Evolutionary conservation across 2,329 filamentous ascomycete species (phyloP), one percentile per base, ranked within the genome.

Genomic region (Penicillium sp.): DNA sequence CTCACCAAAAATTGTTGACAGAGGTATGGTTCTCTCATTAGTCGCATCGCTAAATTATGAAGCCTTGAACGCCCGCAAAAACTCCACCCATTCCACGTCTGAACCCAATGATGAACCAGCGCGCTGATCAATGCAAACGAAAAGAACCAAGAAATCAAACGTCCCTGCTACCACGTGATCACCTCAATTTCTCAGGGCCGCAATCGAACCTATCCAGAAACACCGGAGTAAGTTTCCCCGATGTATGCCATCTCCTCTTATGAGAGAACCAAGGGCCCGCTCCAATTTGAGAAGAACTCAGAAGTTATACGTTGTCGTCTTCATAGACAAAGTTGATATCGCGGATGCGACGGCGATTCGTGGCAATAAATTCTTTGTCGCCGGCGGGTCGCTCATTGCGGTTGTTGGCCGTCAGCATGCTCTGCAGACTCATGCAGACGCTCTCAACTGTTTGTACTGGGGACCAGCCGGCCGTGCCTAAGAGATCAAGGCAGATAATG

Each of bases 361-460:
- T 84, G 51, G 84, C 81, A 26, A 96, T 91, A 67, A 99, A 97
- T 10, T 94, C 88, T 52, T 88, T 89, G 68, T 99, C 91, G 4
- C 93, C 94, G 0, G 89, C 88, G 0, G 94, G 94, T 32, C 94
- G 82, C 75, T 97, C 92, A 67, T 93, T 88, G 76, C 92, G 93
- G 10, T 84, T 88, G 72, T 99, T 99, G 57, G 93, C 91, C 1
- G 94, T 97, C 68, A 99, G 76, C 94, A 99, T 99, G 77, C 91
- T 96, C 76, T 99, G 94, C 51, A 99, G 83, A 73, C 91, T 96
- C 84, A 99, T 94, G 78, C 91, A 97, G 26, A 99, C 87, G 67
- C 89, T 96, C 78, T 97, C 93, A 8, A 97, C 94, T 55, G 93
- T 97, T 71, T 99, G 94, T 0, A 99, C 93, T 0, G 94, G 94